Evolutionary conservation across 2,329 filamentous ascomycete species (phyloP).

Genomic region (Xylaria polymorpha): DNA sequence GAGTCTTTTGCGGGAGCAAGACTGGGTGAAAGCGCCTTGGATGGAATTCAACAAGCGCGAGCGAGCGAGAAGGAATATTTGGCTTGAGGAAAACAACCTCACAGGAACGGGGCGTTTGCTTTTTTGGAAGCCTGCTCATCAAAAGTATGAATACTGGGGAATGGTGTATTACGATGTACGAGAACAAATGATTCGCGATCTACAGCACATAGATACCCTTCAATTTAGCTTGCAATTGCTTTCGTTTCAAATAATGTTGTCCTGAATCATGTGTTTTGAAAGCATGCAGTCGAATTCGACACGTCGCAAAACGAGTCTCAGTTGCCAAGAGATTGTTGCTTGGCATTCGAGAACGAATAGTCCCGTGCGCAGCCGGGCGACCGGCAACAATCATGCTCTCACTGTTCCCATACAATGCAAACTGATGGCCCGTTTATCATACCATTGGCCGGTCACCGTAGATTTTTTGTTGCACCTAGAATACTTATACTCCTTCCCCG

Average conservation of each 20-base stretch:
- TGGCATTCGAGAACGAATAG: neutral
- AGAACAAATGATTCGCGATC: constrained; percentile 17
- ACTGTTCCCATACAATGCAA: neutral
- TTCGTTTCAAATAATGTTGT: constrained; percentile 7
- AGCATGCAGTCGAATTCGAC: constrained; percentile 7
- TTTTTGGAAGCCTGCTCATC: constrained; percentile 13
- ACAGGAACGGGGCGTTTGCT: constrained; percentile 20
- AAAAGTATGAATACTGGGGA: constrained; percentile 11
- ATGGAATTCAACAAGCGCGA: constrained; percentile 1
- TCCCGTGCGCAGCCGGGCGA: neutral
- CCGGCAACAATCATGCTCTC: neutral
- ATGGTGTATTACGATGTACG: constrained; percentile 25
- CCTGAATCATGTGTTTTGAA: neutral
- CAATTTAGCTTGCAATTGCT: constrained; percentile 24
- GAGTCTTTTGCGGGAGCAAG: neutral
- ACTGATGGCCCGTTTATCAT: constrained; percentile 19
- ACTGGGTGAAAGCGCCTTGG: neutral
- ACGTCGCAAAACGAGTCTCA: constrained; percentile 11
- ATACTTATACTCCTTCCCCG: neutral
- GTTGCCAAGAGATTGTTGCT: constrained; percentile 7
- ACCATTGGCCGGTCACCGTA: constrained; percentile 2
- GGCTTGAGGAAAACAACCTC: neutral
- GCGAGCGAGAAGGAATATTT: constrained; percentile 4
- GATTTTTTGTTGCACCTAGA: neutral
- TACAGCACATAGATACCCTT: constrained; percentile 33